Evolutionary conservation across 2,329 filamentous ascomycete genomes (phyloP), one percentile per base, ranked within the genome.

Genomic region (Parastagonospora nodorum): DNA sequence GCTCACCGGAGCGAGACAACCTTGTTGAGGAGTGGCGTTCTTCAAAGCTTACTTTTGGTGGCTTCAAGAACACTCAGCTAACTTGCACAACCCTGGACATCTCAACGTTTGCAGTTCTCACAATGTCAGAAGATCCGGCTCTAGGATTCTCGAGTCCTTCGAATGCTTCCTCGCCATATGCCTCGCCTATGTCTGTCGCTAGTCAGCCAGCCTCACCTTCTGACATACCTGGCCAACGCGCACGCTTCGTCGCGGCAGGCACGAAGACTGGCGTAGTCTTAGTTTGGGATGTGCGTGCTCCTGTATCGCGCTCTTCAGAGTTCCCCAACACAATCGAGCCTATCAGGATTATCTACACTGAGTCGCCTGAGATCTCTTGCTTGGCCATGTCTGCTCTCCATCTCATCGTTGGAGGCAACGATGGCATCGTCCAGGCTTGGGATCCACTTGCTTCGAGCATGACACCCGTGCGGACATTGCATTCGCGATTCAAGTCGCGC

Each of bases 371-470:
- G 67, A 86, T 97, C 14, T 90, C 92, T 0, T 90, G 87, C 53
- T 74, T 99, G 12, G 94, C 88, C 5, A 73, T 96, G 40, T 91
- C 92, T 1, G 89, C 91, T 1, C 78, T 99, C 12, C 95, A 96
- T 68, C 76, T 99, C 12, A 89, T 97, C 6, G 90, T 96, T 70
- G 94, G 94, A 42, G 94, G 94, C 24, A 96, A 89, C 60, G 94
- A 99, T 74, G 93, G 94, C 1, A 83, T 97, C 2, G 93, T 96
- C 4, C 94, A 97, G 72, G 90, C 92, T 5, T 99, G 94, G 94
- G 94, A 99, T 76, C 90, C 89, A n/a, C 78, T 99, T 40, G 90
- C 88, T 1, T 97, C 93, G 2, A 88, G 83, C 0, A 75, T 82
- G 14, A 85, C 88, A 15, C 90, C 94, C 0, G 83, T 97, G 44